Evolutionary conservation across 495 filamentous ascomycete species (phyloP).

Genomic region (Neurospora sp.): DNA sequence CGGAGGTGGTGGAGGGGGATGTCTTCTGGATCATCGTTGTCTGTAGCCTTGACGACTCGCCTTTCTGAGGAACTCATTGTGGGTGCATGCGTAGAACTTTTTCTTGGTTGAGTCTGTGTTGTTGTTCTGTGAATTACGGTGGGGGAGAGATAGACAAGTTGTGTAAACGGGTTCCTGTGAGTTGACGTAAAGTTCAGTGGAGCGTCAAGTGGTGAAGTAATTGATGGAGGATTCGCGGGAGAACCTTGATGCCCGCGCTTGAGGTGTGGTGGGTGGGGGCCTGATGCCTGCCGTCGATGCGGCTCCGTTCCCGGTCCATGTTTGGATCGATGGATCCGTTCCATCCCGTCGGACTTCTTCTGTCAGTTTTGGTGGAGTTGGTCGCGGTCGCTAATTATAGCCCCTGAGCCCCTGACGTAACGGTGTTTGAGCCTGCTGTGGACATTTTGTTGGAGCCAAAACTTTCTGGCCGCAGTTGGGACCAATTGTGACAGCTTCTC

Average conservation of each 20-base stretch:
- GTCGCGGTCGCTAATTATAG: background rate
- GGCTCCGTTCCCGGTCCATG: background rate
- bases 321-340: background rate
- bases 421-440: background rate
- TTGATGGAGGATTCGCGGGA: background rate
- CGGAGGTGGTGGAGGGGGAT: slow-evolving; percentile 62
- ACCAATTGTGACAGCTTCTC: background rate
- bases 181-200: background rate
- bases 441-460: background rate
- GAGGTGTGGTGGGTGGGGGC: background rate
- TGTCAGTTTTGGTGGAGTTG: background rate
- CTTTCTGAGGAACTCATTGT: background rate
- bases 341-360: background rate
- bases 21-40: slow-evolving; percentile 41
- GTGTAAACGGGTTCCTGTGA: background rate
- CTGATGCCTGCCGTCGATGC: background rate
- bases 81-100: background rate
- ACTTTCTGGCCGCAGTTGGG: background rate
- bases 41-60: background rate
- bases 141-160: background rate
- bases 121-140: background rate
- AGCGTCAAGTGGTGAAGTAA: background rate
- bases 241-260: background rate
- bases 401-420: background rate
- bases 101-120: background rate